Conservation (phyloP, 352 stramenopile species). For the Discostella stelligera region DNA sequence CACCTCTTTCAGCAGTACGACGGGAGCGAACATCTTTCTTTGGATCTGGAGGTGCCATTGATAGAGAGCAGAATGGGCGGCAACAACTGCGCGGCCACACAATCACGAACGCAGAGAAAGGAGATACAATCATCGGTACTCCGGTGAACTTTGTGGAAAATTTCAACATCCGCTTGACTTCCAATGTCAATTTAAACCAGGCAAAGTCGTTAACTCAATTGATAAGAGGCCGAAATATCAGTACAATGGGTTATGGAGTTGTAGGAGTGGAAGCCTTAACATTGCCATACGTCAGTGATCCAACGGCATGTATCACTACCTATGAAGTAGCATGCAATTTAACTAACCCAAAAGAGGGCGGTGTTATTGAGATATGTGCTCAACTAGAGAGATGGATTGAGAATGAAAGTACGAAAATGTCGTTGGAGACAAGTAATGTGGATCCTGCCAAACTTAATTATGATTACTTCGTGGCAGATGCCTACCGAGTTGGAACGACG, state of each 20-base stretch:
- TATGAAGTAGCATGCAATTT: slow-evolving; percentile 82
- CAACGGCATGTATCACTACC: slow-evolving; percentile 8
- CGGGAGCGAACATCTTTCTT: slow-evolving; percentile 74
- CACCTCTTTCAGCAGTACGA: slow-evolving; percentile 59
- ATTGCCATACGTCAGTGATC: slow-evolving; percentile 56
- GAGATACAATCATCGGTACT: slow-evolving; percentile 58
- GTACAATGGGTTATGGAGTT: slow-evolving; percentile 56
- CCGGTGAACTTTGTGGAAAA: slow-evolving; percentile 76
- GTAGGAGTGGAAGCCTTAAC: slow-evolving; percentile 75
- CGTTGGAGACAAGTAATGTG: neutral
- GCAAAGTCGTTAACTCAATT: slow-evolving; percentile 63
- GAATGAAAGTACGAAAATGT: slow-evolving; percentile 18
- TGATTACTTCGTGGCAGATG: slow-evolving; percentile 50
- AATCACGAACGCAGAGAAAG: slow-evolving; percentile 10
- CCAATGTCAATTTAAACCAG: slow-evolving; percentile 31
- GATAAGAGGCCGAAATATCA: slow-evolving; percentile 54
- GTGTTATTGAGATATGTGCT: slow-evolving; percentile 40
- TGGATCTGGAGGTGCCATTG: slow-evolving; percentile 31
- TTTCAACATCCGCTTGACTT: slow-evolving; percentile 75
- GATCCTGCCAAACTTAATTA: slow-evolving; percentile 4
- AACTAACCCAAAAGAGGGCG: slow-evolving; percentile 42
- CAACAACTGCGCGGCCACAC: slow-evolving; percentile 6
- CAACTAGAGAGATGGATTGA: slow-evolving; percentile 53
- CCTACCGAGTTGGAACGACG: slow-evolving; percentile 76
- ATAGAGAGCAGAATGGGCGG: slow-evolving; percentile 5